A percentile compares a stretch with the other conserved stretches of the same genome.
These are phyloP conservation scores for Elaeagnus macrophylla DNA, from an alignment of 306 rosid species.

Conservation along the genomic window DNA sequence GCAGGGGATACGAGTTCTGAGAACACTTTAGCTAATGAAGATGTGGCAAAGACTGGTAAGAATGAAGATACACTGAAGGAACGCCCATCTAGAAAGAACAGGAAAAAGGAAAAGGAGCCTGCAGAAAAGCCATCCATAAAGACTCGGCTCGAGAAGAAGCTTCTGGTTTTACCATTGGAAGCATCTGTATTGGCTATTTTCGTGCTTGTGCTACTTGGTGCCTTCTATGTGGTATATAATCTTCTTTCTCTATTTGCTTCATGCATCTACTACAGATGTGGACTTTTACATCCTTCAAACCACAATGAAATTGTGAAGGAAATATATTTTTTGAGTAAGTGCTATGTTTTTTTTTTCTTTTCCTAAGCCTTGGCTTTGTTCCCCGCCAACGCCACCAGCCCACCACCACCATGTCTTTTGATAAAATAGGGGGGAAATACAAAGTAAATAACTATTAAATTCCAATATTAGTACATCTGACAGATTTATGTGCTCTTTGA, in stretches of 20 bases:
- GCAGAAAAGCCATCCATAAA: slow-evolving; percentile 67
- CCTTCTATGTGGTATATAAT: slow-evolving; percentile 93
- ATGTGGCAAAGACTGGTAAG: slow-evolving; percentile 56
- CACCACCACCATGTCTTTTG: no score
- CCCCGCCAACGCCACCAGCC: no score
- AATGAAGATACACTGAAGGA: slow-evolving; percentile 62
- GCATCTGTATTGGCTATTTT: slow-evolving; percentile 72
- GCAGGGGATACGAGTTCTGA: slow-evolving; percentile 49
- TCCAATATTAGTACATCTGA: no score
- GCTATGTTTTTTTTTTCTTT: no score
- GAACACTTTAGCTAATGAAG: slow-evolving; percentile 34
- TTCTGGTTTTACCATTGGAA: slow-evolving; percentile 82
- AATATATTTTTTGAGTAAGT: not conserved
- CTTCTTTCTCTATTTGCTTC: slow-evolving; percentile 5
- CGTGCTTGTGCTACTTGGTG: slow-evolving; percentile 77
- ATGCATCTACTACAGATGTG: slow-evolving; percentile 2
- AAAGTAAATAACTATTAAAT: no score
- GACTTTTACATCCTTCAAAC: slow-evolving; percentile 8
- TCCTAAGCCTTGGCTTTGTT: no score
- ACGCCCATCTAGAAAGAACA: slow-evolving; percentile 63
- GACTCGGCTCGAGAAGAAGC: slow-evolving; percentile 61
- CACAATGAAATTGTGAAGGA: not conserved
- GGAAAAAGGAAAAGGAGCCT: slow-evolving; percentile 73
- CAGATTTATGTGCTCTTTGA: no score
- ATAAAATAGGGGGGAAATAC: no score